Conservation (phyloP, 2,329 filamentous ascomycete species). For the Colletotrichum falcatum region DNA sequence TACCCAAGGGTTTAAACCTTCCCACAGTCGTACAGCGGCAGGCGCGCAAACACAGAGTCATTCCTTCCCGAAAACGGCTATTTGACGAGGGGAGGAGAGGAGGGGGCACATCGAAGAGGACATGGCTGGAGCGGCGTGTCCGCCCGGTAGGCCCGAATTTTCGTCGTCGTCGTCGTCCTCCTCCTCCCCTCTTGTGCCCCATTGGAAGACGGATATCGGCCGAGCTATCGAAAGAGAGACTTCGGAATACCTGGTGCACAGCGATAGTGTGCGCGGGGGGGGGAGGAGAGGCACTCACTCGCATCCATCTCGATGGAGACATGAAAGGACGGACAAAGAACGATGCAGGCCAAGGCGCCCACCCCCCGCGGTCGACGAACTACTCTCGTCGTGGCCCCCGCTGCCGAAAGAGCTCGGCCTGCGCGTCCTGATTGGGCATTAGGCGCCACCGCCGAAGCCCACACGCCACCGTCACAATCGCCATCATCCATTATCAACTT, state of each 20-base stretch:
- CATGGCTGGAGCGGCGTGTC: not conserved
- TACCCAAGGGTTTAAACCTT: not conserved
- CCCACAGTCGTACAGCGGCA: not conserved
- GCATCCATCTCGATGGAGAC: not conserved
- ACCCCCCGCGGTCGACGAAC: no score
- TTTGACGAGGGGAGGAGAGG: not conserved
- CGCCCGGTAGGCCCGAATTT: constrained; percentile 8
- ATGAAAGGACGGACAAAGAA: not conserved
- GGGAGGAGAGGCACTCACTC: not conserved
- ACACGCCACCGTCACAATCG: not conserved
- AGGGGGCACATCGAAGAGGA: no score
- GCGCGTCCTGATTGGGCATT: not conserved
- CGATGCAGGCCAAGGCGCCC: constrained; percentile 20
- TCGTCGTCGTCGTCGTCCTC: not conserved
- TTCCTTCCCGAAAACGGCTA: not conserved
- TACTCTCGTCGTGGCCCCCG: not conserved
- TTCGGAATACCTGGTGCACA: no score
- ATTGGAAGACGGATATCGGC: constrained; percentile 10
- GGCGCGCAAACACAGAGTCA: not conserved
- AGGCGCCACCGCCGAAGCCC: not conserved
- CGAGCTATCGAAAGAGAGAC: not conserved
- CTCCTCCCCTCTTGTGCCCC: no score
- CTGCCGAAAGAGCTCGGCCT: not conserved
- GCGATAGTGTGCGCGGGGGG: not conserved
- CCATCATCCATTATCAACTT: not conserved